A percentile compares a stretch with the other conserved stretches of the same genome.
Conservation (phyloP, 1,284 basidiomycete genomes). For the Trametes hirsuta region DNA sequence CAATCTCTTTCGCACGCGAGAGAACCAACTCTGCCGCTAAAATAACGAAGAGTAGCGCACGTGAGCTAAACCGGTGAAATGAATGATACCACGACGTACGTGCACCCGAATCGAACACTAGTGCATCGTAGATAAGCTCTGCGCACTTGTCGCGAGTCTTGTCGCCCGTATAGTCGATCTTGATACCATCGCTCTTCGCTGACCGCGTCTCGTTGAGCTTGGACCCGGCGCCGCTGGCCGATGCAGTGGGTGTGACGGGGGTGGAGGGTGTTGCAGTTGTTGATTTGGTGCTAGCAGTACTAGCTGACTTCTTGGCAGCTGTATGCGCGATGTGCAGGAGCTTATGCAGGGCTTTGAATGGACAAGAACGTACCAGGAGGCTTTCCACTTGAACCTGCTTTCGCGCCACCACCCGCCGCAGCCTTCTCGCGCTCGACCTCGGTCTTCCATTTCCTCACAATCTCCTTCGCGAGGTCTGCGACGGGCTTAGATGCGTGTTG, state of each 20-base stretch:
- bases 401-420: slow-evolving; percentile 36
- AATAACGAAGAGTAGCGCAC: neutral
- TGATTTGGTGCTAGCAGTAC: slow-evolving; percentile 15
- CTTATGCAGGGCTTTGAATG: too few species aligned
- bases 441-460: slow-evolving; percentile 92
- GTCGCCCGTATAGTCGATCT: slow-evolving; percentile 62
- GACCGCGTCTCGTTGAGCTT: slow-evolving; percentile 52
- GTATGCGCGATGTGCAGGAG: slow-evolving; percentile 22
- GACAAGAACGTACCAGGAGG: slow-evolving; percentile 37
- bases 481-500: slow-evolving; percentile 75
- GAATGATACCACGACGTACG: slow-evolving; percentile 57
- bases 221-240: slow-evolving; percentile 31
- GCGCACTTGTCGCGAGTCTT: slow-evolving; percentile 87
- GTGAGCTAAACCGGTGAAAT: neutral
- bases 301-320: slow-evolving; percentile 33
- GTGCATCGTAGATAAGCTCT: slow-evolving; percentile 89
- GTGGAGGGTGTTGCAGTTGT: slow-evolving; percentile 41
- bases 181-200: slow-evolving; percentile 71
- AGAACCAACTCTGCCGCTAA: slow-evolving; percentile 67
- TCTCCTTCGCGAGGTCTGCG: slow-evolving; percentile 85
- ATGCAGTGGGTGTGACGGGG: slow-evolving; percentile 49
- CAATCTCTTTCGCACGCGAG: slow-evolving; percentile 60
- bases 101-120: slow-evolving; percentile 83
- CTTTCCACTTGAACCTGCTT: slow-evolving; percentile 34
- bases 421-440: slow-evolving; percentile 82